Percentiles rank a stretch among this genome's conserved stretches.
Conservation (phyloP, 129 eudicot genomes). For the Smallanthus sonchifolius region DNA sequence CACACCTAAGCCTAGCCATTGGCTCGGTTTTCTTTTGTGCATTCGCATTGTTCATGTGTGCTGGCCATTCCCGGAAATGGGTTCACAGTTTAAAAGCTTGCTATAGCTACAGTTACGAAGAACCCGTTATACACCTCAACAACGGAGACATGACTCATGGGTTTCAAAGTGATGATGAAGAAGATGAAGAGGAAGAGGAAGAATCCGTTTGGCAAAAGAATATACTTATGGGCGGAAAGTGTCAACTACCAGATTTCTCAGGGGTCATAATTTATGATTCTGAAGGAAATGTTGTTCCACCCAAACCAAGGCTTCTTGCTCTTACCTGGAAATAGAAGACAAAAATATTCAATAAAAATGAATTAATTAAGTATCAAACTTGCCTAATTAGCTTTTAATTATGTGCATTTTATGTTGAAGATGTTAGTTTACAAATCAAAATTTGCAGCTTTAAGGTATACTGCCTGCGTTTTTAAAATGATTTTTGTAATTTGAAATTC, state of each 20-base stretch:
- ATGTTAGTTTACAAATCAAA: not conserved
- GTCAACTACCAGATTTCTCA: conserved; percentile 86
- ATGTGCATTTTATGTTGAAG: not conserved
- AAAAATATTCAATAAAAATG: not conserved
- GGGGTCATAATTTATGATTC: conserved; percentile 77
- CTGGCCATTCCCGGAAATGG: conserved; percentile 52
- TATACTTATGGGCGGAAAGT: conserved; percentile 90
- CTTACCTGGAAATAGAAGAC: conserved; percentile 72
- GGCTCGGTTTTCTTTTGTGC: conserved; percentile 51
- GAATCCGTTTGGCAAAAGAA: conserved; percentile 83
- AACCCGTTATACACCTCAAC: conserved; percentile 62
- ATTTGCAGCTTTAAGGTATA: not conserved
- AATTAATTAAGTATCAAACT: not conserved
- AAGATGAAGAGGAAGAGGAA: conserved; percentile 28
- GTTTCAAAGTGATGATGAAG: conserved; percentile 42
- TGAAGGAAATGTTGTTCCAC: conserved; percentile 55
- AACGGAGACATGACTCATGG: conserved; percentile 35
- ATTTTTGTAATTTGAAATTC: not conserved
- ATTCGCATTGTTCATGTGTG: conserved; percentile 60
- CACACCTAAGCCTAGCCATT: conserved; percentile 40
- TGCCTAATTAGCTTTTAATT: not conserved
- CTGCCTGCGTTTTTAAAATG: not conserved
- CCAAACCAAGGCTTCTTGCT: conserved; percentile 55
- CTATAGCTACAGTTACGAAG: conserved; percentile 37
- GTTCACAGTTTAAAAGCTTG: conserved; percentile 42